Evolutionary conservation across 108 stramenopile species (phyloP).

Genomic region (Seminavis robusta): DNA sequence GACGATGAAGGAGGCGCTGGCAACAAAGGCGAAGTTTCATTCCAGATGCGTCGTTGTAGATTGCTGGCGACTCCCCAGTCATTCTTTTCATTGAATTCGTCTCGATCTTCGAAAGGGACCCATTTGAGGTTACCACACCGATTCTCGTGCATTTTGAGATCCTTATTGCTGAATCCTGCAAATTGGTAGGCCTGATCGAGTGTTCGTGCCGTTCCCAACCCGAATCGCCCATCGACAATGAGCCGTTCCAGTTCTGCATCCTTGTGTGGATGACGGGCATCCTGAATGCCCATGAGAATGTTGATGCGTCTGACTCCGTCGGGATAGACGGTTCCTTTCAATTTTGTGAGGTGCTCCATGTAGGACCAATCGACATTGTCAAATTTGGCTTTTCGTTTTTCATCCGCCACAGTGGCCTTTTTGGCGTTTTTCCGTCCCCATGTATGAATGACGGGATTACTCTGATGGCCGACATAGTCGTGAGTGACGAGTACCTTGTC

Average conservation of each 20-base stretch:
- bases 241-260: slow-evolving; percentile 18
- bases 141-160: slow-evolving; percentile 52
- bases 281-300: slow-evolving; percentile 50
- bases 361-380: background rate
- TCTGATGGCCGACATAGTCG: slow-evolving; percentile 79
- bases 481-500: slow-evolving; percentile 72
- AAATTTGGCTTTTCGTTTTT: background rate
- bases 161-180: slow-evolving; percentile 59
- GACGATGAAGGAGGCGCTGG: no score
- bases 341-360: background rate
- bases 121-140: slow-evolving; percentile 80
- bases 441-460: slow-evolving; percentile 51
- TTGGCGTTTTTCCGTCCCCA: slow-evolving; percentile 33
- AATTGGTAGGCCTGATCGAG: slow-evolving; percentile 73
- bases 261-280: background rate
- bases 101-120: slow-evolving; percentile 58
- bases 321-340: slow-evolving; percentile 1
- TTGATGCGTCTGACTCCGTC: slow-evolving; percentile 52
- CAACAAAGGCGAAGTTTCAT: no score
- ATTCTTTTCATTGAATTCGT: no score
- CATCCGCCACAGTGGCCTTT: background rate
- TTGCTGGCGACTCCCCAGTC: no score
- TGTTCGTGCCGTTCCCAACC: slow-evolving; percentile 67
- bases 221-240: slow-evolving; percentile 43
- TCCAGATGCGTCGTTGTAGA: no score